Conservation (phyloP, 129 eudicot species). For the Logfia minima region DNA sequence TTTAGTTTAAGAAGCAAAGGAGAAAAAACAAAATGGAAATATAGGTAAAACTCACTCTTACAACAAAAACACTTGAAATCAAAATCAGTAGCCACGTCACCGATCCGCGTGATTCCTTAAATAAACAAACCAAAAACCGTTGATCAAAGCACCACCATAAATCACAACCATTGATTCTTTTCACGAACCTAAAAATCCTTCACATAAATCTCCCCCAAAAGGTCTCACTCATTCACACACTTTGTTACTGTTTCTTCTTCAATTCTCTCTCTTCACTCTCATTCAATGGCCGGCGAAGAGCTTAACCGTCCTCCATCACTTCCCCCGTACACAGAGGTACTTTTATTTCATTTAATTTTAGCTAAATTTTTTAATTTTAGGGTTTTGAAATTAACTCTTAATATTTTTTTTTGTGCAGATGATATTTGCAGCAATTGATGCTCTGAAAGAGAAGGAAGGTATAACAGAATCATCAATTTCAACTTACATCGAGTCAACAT, state of each 20-base stretch:
- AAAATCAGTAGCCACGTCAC: constrained; percentile 41
- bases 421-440: constrained; percentile 67
- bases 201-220: constrained; percentile 32
- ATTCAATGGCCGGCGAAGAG: constrained; percentile 57
- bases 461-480: constrained; percentile 59
- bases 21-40: constrained; percentile 7
- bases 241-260: constrained; percentile 40
- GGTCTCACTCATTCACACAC: constrained; percentile 37
- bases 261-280: background rate
- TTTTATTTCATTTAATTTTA: background rate
- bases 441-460: constrained; percentile 52
- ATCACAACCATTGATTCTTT: constrained; percentile 32
- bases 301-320: constrained; percentile 43
- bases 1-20: background rate
- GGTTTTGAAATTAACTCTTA: background rate
- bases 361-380: background rate
- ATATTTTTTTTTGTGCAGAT: constrained; percentile 41
- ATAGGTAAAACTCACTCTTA: constrained; percentile 11
- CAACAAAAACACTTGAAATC: constrained; percentile 21
- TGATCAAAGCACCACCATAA: constrained; percentile 21
- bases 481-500: constrained; percentile 58
- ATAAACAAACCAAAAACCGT: constrained; percentile 17
- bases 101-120: constrained; percentile 39
- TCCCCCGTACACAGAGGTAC: constrained; percentile 58
- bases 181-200: background rate